These are phyloP conservation scores for Aspergillus sp. DNA, from an alignment of 2,329 filamentous ascomycete genomes.

Conservation along the genomic window DNA sequence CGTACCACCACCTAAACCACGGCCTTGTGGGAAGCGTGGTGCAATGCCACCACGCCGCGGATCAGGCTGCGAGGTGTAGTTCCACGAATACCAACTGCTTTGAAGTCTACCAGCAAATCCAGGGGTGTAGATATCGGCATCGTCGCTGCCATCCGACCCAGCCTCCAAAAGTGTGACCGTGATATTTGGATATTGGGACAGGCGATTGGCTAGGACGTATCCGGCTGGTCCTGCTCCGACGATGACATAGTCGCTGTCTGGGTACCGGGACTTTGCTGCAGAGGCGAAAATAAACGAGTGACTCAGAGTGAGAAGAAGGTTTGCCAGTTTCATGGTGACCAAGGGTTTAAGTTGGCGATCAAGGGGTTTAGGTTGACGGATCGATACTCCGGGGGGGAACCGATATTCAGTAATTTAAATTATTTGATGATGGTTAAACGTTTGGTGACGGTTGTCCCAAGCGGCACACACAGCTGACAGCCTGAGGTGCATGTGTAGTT, in stretches of 20 bases:
- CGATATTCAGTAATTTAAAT: too few relatives aligned
- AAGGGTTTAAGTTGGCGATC: too few relatives aligned
- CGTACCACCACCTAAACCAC: conserved; percentile 58
- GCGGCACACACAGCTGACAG: too few relatives aligned
- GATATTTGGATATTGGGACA: conserved; percentile 51
- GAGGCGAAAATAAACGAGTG: too few relatives aligned
- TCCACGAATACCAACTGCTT: background rate
- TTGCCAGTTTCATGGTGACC: too few relatives aligned
- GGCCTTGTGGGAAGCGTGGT: conserved; percentile 47
- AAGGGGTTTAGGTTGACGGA: too few relatives aligned
- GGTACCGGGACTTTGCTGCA: too few relatives aligned
- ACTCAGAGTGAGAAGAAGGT: too few relatives aligned
- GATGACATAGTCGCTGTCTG: conserved; percentile 27
- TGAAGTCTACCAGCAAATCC: background rate
- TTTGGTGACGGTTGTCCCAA: too few relatives aligned
- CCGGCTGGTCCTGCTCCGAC: conserved; percentile 38
- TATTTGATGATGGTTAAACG: too few relatives aligned
- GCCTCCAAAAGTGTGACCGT: conserved; percentile 37
- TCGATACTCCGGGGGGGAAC: too few relatives aligned
- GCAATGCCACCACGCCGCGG: background rate
- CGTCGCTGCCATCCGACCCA: conserved; percentile 44
- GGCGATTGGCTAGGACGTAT: conserved; percentile 48
- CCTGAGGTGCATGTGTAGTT: too few relatives aligned
- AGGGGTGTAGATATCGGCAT: conserved; percentile 46
- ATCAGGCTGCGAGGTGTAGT: background rate